Percentiles rank a stretch among this genome's conserved stretches.
These are phyloP conservation scores for Sporothrix inflata DNA, from an alignment of 2,329 filamentous ascomycete species.

Conservation along the genomic window DNA sequence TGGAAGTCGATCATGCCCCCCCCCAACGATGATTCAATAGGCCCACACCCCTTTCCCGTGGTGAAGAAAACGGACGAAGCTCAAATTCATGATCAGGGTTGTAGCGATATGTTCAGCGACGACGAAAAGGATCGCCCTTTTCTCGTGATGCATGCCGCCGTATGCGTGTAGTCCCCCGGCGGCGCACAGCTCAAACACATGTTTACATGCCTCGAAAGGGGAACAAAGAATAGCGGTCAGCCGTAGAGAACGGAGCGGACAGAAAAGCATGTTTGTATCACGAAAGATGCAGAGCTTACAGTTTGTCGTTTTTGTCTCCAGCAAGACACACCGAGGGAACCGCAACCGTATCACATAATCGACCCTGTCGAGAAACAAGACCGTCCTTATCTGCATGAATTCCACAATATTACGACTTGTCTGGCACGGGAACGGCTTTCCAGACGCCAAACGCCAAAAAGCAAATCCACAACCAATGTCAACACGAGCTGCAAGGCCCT, in stretches of 20 bases:
- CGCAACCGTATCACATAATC: conserved; percentile 21
- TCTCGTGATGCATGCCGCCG: not conserved
- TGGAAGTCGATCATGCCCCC: not conserved
- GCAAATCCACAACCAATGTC: not conserved
- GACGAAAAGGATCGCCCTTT: not conserved
- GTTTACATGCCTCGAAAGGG: not conserved
- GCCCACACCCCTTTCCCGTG: not conserved
- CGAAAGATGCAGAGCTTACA: not conserved
- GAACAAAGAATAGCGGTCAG: conserved; percentile 10
- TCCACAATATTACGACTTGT: not conserved
- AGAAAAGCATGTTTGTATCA: not conserved
- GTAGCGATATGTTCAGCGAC: not conserved
- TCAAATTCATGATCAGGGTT: conserved; percentile 11
- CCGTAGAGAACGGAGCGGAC: not conserved
- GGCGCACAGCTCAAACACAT: not conserved
- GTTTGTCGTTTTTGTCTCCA: not conserved
- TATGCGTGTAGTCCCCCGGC: not conserved
- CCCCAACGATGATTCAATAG: not conserved
- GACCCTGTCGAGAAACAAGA: not conserved
- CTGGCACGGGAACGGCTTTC: not conserved
- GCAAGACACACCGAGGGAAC: not conserved
- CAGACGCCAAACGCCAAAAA: no score
- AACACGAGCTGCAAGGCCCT: not conserved
- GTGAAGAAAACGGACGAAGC: not conserved
- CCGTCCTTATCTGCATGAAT: conserved; percentile 3